Evolutionary conservation across 192 early-diverging fungal species (phyloP), one percentile per base, ranked within the genome.

Genomic region (Neocallimastix lanati): DNA sequence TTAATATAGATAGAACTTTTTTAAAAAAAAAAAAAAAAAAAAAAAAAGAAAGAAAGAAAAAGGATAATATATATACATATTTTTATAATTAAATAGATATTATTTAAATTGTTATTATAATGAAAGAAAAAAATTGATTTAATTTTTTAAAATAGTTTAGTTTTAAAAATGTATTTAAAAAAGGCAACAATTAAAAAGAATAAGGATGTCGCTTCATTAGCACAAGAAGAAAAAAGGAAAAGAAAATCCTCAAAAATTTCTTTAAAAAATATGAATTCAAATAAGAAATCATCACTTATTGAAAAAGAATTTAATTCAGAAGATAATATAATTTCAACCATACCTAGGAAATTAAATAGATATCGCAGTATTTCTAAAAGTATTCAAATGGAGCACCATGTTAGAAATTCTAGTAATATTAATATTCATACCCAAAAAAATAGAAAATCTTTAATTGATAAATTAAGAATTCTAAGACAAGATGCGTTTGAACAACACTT

Each of bases 401-500:
- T 50, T 21, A 50, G 7, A 50, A 21, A 21, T 50, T 1, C 16
- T 50, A 50, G 13, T 13, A 50, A 50, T 50, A 50, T 50, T 14
- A 50, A 50, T 50, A 50, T 50, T 21, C 40, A 50, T 50, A 50
- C 40, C 18, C 40, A 50, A 21, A 50, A 50, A 21, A 50, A 50
- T 50, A 50, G 7, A 50, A 50, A 50, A 50, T 21, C 6, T 14
- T 50, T 50, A 50, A 33, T 81, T 21, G 80, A 29, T 29, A 81
- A 86, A 67, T 78, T 92, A 79, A 83, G 91, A 2, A 76, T 81
- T 27, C 85, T 88, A 82, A 82, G 91, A 12, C 81, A 85, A 14
- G 88, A 89, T 80, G 90, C 91, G 11, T 80, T 87, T 29, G 82
- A 86, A 76, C 83, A 85, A 27, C 83, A 89, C 38, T 78, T 90